phyloP scores from a whole-genome alignment of 2,329 filamentous ascomycete species.

The Lachnellula arida region DNA sequence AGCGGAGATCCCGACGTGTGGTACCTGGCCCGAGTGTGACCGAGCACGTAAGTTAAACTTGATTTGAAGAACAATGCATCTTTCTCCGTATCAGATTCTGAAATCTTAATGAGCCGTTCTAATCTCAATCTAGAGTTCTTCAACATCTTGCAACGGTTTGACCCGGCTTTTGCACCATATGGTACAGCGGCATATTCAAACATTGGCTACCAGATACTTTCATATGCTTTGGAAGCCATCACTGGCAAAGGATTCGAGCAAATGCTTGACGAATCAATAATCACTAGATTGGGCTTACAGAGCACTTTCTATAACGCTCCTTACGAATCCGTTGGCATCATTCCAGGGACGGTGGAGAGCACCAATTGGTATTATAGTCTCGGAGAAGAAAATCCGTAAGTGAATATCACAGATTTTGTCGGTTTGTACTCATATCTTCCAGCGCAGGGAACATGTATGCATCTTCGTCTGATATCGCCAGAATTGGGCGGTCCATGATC shows the following conservation, averaged over 20 bases:
- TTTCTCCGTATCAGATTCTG: too few relatives aligned
- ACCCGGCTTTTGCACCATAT: slow-evolving; percentile 2
- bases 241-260: not conserved
- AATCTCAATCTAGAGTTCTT: slow-evolving; percentile 1
- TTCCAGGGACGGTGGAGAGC: not conserved
- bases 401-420: not conserved
- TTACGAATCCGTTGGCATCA: not conserved
- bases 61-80: too few relatives aligned
- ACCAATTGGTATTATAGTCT: slow-evolving; percentile 1
- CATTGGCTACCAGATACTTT: slow-evolving; percentile 2
- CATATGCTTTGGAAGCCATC: slow-evolving; percentile 3
- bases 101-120: too few relatives aligned
- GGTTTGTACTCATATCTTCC: not conserved
- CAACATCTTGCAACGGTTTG: not conserved
- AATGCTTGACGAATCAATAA: not conserved
- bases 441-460: slow-evolving; percentile 38
- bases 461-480: slow-evolving; percentile 38
- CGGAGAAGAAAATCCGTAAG: slow-evolving; percentile 5
- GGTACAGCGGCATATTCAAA: slow-evolving; percentile 3
- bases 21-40: slow-evolving; percentile 1
- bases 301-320: not conserved
- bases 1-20: not conserved
- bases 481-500: slow-evolving; percentile 40
- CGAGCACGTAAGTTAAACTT: not conserved
- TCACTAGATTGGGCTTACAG: not conserved